Conservation (phyloP, 345 rosid genomes). For the Crucihimalaya himalaica region DNA sequence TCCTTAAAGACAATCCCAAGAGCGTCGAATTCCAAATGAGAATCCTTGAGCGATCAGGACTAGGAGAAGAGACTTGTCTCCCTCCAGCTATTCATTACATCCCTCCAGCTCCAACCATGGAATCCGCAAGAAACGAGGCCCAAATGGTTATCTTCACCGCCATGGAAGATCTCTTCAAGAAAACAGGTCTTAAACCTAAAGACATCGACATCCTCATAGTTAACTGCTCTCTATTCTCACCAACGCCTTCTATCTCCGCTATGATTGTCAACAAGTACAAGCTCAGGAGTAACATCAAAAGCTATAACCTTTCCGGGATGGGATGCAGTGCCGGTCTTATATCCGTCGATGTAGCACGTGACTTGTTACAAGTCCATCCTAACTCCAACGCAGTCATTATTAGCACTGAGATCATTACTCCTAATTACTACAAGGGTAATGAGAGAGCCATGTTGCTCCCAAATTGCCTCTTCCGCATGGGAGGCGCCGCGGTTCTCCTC, state of each 20-base stretch:
- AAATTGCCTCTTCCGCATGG: conserved; percentile 84
- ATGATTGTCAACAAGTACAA: conserved; percentile 77
- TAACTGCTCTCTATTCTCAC: conserved; percentile 74
- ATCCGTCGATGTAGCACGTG: conserved; percentile 72
- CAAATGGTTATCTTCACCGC: conserved; percentile 68
- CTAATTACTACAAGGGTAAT: conserved; percentile 67
- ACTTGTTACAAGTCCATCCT: conserved; percentile 70
- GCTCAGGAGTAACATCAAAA: conserved; percentile 76
- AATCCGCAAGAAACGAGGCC: conserved; percentile 61
- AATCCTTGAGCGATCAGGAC: conserved; percentile 71
- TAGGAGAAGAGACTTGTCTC: conserved; percentile 75
- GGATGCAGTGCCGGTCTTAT: conserved; percentile 79
- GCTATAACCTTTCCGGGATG: conserved; percentile 82
- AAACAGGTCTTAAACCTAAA: conserved; percentile 66
- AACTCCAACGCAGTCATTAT: conserved; percentile 68
- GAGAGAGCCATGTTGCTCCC: conserved; percentile 86
- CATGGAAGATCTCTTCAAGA: conserved; percentile 64
- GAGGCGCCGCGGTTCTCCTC: conserved; percentile 65
- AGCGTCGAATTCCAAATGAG: conserved; percentile 67
- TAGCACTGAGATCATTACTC: conserved; percentile 77
- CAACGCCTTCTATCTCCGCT: conserved; percentile 77
- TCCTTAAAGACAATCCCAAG: conserved; percentile 47
- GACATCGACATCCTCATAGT: conserved; percentile 69
- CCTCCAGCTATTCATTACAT: conserved; percentile 80
- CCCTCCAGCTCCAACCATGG: conserved; percentile 77